Evolutionary conservation across 768 basidiomycete genomes (phyloP).

Genomic region (Auricularia auricula-judae): DNA sequence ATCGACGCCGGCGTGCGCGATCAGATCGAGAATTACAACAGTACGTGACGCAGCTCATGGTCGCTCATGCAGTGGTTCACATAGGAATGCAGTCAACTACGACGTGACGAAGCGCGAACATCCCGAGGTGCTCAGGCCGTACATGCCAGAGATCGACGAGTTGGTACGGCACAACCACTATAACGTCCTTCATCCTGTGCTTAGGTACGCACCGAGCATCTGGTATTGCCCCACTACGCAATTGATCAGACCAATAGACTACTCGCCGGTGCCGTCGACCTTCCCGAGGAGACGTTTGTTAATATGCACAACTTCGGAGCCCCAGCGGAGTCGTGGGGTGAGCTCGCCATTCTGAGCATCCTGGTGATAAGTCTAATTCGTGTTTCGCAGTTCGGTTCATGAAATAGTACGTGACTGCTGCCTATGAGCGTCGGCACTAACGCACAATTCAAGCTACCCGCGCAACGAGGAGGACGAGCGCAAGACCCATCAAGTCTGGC

Average conservation of each 20-base stretch:
- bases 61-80: not conserved
- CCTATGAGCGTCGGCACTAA: not conserved
- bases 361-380: not conserved
- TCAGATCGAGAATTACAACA: conserved; percentile 53
- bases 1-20: conserved; percentile 53
- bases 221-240: not conserved
- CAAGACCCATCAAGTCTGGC: conserved; percentile 21
- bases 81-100: conserved; percentile 32
- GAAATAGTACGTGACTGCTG: conserved; percentile 41
- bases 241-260: conserved; percentile 21
- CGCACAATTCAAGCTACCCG: conserved; percentile 17
- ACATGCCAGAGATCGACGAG: conserved; percentile 39
- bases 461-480: conserved; percentile 22
- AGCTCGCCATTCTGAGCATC: not conserved
- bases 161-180: conserved; percentile 43
- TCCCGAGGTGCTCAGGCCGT: conserved; percentile 37
- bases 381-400: conserved; percentile 37
- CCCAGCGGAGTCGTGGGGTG: conserved; percentile 27
- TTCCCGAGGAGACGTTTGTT: conserved; percentile 41
- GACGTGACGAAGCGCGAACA: conserved; percentile 36
- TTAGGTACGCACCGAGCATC: conserved; percentile 23
- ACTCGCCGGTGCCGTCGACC: conserved; percentile 39
- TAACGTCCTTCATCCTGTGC: conserved; percentile 37
- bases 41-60: conserved; percentile 23
- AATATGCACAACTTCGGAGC: conserved; percentile 34